Evolutionary conservation across 75 land plant species (phyloP), one percentile per base, ranked within the genome.

Genomic region (Isoetes taiwanensis): DNA sequence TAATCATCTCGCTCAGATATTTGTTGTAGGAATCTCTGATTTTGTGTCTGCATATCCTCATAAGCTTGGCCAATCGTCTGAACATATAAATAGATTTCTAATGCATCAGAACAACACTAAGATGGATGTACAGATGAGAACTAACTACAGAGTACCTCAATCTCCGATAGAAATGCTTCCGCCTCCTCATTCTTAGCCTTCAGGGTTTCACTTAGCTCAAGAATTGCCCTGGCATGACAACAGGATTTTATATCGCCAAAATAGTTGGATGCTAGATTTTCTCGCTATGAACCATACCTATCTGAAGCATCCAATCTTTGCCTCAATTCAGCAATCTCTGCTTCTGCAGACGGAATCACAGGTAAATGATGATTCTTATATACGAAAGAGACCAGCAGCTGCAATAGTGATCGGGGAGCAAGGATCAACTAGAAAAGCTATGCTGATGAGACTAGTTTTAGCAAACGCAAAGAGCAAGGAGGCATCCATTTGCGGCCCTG

Each of bases 31-130:
- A 93, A 68, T 21, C 91, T 78, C 34, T 79, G 89, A 46, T 87
- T 93, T 56, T 93, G 89, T 16, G 76, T 84, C 64, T 84, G 98
- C 96, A 88, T 84, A 43, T 93, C 96, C 67, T 88, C 98, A 67
- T 93, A 93, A 26, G 89, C 95, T 76, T 93, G 98, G 27, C 98
- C 98, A 73, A 88, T 93, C 32, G 89, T 72, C 98, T 93, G 79
- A n/a, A n/a, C n/a, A n/a, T n/a, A n/a, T n/a, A n/a, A n/a, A n/a
- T n/a, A n/a, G n/a, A n/a, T n/a, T n/a, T n/a, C n/a, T n/a, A n/a
- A n/a, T n/a, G n/a, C n/a, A n/a, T n/a, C n/a, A n/a, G n/a, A n/a
- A n/a, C n/a, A n/a, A n/a, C n/a, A n/a, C n/a, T n/a, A n/a, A n/a
- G n/a, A n/a, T n/a, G n/a, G n/a, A n/a, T n/a, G n/a, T n/a, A n/a